These are phyloP conservation scores for Choiromyces venosus DNA, from an alignment of 495 filamentous ascomycete species.

Conservation along the genomic window DNA sequence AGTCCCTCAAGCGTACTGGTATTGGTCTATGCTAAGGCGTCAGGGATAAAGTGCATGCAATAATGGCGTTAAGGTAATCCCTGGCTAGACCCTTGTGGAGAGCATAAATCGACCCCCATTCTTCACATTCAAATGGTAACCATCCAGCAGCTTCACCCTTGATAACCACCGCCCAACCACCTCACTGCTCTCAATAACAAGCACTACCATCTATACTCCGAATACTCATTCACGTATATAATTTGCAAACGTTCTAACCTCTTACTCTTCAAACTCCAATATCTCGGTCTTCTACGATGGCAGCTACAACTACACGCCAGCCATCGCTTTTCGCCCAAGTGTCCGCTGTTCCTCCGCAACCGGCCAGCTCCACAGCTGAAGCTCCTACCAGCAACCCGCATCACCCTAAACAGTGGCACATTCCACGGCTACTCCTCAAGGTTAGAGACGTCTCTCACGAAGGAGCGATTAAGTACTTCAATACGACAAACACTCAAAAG, in stretches of 20 bases:
- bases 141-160: background rate
- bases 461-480: conserved; percentile 59
- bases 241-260: background rate
- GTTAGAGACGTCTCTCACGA: conserved; percentile 63
- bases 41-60: background rate
- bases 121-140: background rate
- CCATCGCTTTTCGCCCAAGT: conserved; percentile 11
- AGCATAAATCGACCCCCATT: background rate
- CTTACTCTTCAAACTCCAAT: background rate
- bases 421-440: conserved; percentile 65
- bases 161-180: background rate
- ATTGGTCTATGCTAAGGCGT: background rate
- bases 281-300: background rate
- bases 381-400: conserved; percentile 5
- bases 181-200: background rate
- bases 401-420: conserved; percentile 22
- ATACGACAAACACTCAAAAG: conserved; percentile 52
- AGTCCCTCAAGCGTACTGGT: background rate
- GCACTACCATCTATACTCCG: background rate
- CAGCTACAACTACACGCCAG: conserved; percentile 11
- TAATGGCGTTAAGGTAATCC: background rate
- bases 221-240: background rate
- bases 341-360: conserved; percentile 19
- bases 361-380: conserved; percentile 10
- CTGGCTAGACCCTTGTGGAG: background rate